Percentiles rank a stretch among this genome's conserved stretches.
Conservation (phyloP, 2,329 filamentous ascomycete species). For the Didymella arachidicola region DNA sequence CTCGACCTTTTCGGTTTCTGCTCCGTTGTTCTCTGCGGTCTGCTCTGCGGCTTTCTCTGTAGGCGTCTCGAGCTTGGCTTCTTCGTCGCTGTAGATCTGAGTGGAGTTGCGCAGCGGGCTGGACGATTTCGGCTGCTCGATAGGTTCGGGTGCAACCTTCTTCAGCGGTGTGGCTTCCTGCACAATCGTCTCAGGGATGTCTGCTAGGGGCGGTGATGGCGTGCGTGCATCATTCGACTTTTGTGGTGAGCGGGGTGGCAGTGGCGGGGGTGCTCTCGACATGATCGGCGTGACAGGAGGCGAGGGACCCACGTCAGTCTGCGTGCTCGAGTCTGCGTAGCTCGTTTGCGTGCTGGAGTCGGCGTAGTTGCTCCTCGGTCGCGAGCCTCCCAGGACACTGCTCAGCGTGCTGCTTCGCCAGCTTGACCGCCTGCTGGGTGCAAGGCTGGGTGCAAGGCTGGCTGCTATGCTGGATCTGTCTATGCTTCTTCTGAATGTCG, state of each 20-base stretch:
- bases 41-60: neutral
- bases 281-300: conserved; percentile 16
- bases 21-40: neutral
- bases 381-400: conserved; percentile 62
- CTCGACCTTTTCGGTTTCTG: neutral
- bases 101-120: conserved; percentile 11
- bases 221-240: conserved; percentile 21
- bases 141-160: neutral
- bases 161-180: conserved; percentile 29
- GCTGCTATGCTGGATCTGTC: conserved; percentile 66
- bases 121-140: neutral
- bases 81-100: conserved; percentile 49
- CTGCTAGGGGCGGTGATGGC: conserved; percentile 38
- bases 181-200: conserved; percentile 47
- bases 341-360: conserved; percentile 46
- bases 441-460: conserved; percentile 45
- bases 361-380: conserved; percentile 63
- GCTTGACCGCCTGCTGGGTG: conserved; percentile 68
- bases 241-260: conserved; percentile 34
- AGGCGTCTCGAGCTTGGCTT: conserved; percentile 50
- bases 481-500: conserved; percentile 71
- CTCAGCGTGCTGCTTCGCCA: conserved; percentile 73
- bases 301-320: conserved; percentile 61
- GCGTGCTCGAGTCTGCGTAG: conserved; percentile 64
- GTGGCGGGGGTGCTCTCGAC: conserved; percentile 28